Evolutionary conservation across 2,329 filamentous ascomycete species (phyloP).

Genomic region (Nemania abortiva): DNA sequence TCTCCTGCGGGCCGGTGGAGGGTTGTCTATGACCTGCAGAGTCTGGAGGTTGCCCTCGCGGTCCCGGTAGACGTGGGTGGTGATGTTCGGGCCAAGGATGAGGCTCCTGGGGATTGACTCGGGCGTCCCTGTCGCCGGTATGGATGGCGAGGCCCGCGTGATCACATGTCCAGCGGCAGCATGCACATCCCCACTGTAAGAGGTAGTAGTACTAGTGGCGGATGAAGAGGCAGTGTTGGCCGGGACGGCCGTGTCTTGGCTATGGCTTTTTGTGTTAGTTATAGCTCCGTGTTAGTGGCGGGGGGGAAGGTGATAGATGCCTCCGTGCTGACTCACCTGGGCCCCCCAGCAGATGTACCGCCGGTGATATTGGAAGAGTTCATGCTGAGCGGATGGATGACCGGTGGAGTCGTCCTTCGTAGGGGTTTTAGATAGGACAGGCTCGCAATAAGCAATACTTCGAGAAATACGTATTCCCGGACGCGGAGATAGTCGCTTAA

Average conservation of each 20-base stretch:
- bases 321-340: conserved; percentile 4
- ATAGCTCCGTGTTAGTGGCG: background rate
- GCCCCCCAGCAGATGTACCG: background rate
- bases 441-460: background rate
- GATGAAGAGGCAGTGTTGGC: background rate
- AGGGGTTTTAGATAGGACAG: background rate
- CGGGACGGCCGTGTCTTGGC: background rate
- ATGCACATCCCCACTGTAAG: background rate
- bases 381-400: background rate
- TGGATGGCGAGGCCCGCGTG: background rate
- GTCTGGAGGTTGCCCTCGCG: background rate
- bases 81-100: background rate
- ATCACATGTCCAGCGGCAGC: background rate
- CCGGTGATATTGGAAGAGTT: conserved; percentile 4
- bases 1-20: background rate
- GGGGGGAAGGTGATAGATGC: background rate
- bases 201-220: background rate
- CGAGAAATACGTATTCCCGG: background rate
- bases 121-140: background rate
- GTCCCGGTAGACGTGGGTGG: background rate
- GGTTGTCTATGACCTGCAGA: background rate
- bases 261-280: background rate
- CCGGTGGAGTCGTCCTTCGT: background rate
- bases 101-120: background rate
- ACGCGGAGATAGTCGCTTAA: background rate